Base-by-base conservation (phyloP, 2,329 filamentous ascomycete species). In the Diplodia corticola region DNA sequence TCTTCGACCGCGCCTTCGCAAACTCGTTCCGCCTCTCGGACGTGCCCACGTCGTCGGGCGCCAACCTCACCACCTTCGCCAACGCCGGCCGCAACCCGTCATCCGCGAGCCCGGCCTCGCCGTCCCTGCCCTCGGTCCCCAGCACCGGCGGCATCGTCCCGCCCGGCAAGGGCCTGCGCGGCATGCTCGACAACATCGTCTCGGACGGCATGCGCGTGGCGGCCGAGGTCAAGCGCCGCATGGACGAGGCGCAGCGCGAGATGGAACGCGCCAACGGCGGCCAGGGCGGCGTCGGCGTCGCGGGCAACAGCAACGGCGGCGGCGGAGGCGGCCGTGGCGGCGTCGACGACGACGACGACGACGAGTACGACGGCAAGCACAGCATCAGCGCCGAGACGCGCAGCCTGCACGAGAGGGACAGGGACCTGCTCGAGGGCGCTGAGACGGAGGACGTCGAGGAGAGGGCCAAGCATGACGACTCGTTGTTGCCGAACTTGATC, bases 161-260 rank as follows among this genome's bases (percentile, higher is more conserved):
- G 53, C 84, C 87, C 1, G 85, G 85, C 20, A 90, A 93, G 70
- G 92, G 95, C 24, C 84, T 99, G 1, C 86, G 95, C 49, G 95
- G 95, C 22, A 95, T 99, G 67, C 83, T 99, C 46, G 95, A 99
- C 80, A 97, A 96, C 72, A 98, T 99, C 72, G 95, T 98, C 69
- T 96, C 91, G 1, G 95, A 99, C 75, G 95, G 95, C 49, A 97
- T 98, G 89, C 89, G 94, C 37, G 94, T 98, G 67, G 95, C 95
- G 0, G 91, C 90, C 0, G 95, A 99, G 77, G 94, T 99, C 61
- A 86, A 91, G 70, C 88, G 93, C 72, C 86, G 93, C 51, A 97
- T 98, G 90, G 94, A 99, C 69, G 95, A 99, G 76, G 94, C 94
- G 3, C 93, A 97, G 78, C 89, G 88, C 71, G 94, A 98, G 75